phyloP scores from a whole-genome alignment of 2,329 filamentous ascomycete genomes.

The Westerdykella aurantiaca region DNA sequence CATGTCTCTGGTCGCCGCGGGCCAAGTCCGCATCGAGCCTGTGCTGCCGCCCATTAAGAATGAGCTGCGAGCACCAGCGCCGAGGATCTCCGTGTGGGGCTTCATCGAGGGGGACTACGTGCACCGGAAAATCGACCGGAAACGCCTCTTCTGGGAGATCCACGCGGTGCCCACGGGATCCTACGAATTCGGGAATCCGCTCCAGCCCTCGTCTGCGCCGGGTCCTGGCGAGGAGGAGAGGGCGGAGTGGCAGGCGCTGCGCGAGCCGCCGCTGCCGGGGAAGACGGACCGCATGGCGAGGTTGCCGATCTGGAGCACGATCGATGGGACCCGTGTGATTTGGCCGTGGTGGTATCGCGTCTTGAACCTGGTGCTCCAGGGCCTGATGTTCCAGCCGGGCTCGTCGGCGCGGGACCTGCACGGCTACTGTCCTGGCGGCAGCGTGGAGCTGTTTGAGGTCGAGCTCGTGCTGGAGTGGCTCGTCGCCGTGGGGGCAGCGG shows the following conservation, averaged over 20 bases:
- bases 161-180: constrained; percentile 52
- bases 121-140: constrained; percentile 61
- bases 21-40: constrained; percentile 51
- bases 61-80: constrained; percentile 36
- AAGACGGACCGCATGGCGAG: constrained; percentile 38
- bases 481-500: constrained; percentile 18
- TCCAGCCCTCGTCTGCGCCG: constrained; percentile 40
- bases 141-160: constrained; percentile 59
- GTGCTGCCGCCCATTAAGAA: constrained; percentile 53
- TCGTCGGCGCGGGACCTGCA: constrained; percentile 50
- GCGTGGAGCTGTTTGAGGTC: constrained; percentile 29
- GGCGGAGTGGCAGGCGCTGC: constrained; percentile 16
- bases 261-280: constrained; percentile 24
- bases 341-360: constrained; percentile 59
- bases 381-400: constrained; percentile 58
- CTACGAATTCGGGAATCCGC: constrained; percentile 54
- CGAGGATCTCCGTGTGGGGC: constrained; percentile 54
- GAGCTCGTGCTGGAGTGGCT: constrained; percentile 31
- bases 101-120: constrained; percentile 68
- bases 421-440: constrained; percentile 28
- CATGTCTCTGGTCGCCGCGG: constrained; percentile 58
- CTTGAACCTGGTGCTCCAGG: constrained; percentile 57
- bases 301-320: constrained; percentile 67
- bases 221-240: constrained; percentile 7
- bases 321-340: constrained; percentile 55